These are phyloP conservation scores for Vitis rotundifolia DNA, from an alignment of 164 flowering plant genomes.

Conservation along the genomic window DNA sequence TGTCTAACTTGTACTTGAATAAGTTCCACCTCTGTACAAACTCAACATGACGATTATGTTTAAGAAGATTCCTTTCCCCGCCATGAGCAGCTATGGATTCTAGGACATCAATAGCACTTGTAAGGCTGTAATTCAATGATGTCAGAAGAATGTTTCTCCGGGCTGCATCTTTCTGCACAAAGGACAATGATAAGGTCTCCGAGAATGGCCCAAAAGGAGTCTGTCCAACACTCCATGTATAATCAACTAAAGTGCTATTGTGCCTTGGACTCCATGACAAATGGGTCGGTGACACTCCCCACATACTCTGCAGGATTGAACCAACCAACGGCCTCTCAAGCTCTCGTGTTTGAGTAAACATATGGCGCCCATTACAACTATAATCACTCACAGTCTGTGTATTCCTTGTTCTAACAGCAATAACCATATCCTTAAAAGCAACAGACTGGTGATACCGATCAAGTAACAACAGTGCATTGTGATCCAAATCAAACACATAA, in stretches of 20 bases:
- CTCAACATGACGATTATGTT: constrained; percentile 49
- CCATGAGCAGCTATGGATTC: constrained; percentile 76
- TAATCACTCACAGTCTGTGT: constrained; percentile 95
- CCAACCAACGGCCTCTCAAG: constrained; percentile 89
- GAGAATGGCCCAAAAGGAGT: constrained; percentile 99
- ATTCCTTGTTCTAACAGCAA: constrained; percentile 86
- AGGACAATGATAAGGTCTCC: constrained; percentile 66
- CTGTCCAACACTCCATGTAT: constrained; percentile 96
- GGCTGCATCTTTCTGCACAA: constrained; percentile 97
- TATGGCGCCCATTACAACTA: constrained; percentile 91
- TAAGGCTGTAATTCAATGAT: constrained; percentile 68
- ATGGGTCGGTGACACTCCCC: constrained; percentile 99
- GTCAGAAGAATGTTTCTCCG: constrained; percentile 79
- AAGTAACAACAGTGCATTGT: constrained; percentile 57
- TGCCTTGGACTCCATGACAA: constrained; percentile 85
- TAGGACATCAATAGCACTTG: constrained; percentile 80
- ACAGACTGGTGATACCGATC: constrained; percentile 93
- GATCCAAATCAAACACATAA: constrained; percentile 91
- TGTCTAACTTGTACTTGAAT: constrained; percentile 87
- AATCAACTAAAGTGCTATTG: constrained; percentile 79
- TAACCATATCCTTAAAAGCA: constrained; percentile 92
- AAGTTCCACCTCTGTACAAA: constrained; percentile 84
- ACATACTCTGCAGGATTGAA: constrained; percentile 91
- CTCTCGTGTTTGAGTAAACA: constrained; percentile 78
- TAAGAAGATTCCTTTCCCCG: constrained; percentile 75